Conservation (phyloP, 106 monocot genomes). For the Chionographis japonica region DNA sequence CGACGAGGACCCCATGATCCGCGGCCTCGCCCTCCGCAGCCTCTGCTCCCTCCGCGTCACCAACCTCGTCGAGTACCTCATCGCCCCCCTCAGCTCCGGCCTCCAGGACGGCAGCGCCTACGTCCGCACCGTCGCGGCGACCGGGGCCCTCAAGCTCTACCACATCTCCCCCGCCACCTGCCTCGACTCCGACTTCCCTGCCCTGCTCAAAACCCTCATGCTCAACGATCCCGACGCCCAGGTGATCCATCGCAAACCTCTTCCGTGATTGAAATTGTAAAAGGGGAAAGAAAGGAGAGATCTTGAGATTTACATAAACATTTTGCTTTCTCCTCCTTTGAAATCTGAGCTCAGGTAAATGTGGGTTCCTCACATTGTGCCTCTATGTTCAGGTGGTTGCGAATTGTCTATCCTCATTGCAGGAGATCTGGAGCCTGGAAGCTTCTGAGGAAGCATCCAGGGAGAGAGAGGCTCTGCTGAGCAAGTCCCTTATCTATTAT, state of each 20-base stretch:
- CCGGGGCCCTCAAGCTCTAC: slow-evolving; percentile 77
- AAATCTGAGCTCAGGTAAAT: too few species aligned
- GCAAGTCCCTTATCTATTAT: slow-evolving; percentile 74
- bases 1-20: slow-evolving; percentile 91
- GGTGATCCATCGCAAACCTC: slow-evolving; percentile 24
- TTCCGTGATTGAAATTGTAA: not conserved
- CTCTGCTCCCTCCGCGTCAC: slow-evolving; percentile 82
- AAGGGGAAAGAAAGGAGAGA: too few species aligned
- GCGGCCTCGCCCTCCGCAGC: slow-evolving; percentile 86
- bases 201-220: slow-evolving; percentile 66
- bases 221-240: slow-evolving; percentile 89
- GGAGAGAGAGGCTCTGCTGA: slow-evolving; percentile 79
- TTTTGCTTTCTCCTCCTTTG: too few species aligned
- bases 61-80: slow-evolving; percentile 90
- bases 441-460: slow-evolving; percentile 72
- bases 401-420: slow-evolving; percentile 75
- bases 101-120: slow-evolving; percentile 75
- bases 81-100: slow-evolving; percentile 64
- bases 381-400: slow-evolving; percentile 76
- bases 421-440: slow-evolving; percentile 91
- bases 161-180: slow-evolving; percentile 76
- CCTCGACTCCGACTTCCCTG: slow-evolving; percentile 73
- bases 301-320: too few species aligned
- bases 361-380: not conserved
- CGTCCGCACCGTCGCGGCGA: slow-evolving; percentile 74